These are phyloP conservation scores for Globisporangium mamillatum DNA, from an alignment of 352 stramenopile species.

Conservation along the genomic window DNA sequence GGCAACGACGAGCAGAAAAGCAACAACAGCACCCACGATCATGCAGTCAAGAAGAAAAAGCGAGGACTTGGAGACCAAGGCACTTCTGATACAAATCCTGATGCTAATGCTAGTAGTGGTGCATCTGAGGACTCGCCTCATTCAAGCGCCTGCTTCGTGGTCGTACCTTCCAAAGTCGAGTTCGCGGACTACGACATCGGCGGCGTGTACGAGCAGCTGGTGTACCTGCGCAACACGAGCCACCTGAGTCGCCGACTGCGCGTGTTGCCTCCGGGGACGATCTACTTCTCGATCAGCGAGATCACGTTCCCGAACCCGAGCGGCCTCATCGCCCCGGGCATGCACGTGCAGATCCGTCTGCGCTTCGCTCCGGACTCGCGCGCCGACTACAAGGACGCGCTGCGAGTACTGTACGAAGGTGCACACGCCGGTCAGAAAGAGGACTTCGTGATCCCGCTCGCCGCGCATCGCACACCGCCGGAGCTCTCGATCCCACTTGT, in stretches of 20 bases:
- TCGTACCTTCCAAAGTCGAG: slow-evolving; percentile 49
- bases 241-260: slow-evolving; percentile 49
- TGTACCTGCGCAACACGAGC: slow-evolving; percentile 65
- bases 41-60: background rate
- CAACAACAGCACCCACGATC: background rate
- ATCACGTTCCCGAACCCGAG: slow-evolving; percentile 52
- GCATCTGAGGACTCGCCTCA: background rate
- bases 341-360: slow-evolving; percentile 58
- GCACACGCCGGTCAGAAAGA: slow-evolving; percentile 10
- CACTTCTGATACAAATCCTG: background rate
- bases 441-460: slow-evolving; percentile 41
- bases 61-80: background rate
- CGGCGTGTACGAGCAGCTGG: slow-evolving; percentile 73
- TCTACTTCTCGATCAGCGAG: slow-evolving; percentile 62
- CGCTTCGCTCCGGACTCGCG: slow-evolving; percentile 73
- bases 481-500: slow-evolving; percentile 66
- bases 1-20: background rate
- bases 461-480: slow-evolving; percentile 47
- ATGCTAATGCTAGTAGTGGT: background rate
- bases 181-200: slow-evolving; percentile 74
- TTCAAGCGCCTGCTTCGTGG: slow-evolving; percentile 31
- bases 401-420: slow-evolving; percentile 58
- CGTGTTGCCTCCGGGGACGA: slow-evolving; percentile 56
- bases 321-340: slow-evolving; percentile 63
- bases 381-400: slow-evolving; percentile 65